Conservation (phyloP, 1,284 basidiomycete genomes). For the Laetiporus sulphureus region DNA sequence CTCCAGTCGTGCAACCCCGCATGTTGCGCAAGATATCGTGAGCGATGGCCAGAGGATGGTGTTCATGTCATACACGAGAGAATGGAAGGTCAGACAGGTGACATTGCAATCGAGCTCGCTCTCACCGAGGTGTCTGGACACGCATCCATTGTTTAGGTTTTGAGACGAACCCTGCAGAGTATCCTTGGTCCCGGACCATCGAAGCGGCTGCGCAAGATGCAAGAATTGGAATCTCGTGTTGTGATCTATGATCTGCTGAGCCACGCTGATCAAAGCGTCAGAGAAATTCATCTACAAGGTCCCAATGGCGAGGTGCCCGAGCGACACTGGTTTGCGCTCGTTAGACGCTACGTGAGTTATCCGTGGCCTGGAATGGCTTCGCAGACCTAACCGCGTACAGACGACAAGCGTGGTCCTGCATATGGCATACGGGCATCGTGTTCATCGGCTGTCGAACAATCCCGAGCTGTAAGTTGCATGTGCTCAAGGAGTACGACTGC, state of each 20-base stretch:
- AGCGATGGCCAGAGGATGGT: constrained; percentile 24
- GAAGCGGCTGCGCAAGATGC: constrained; percentile 17
- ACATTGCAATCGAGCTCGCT: neutral
- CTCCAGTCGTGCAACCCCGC: constrained; percentile 18
- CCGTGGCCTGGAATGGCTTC: neutral
- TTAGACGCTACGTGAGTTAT: constrained; percentile 22
- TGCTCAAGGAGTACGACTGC: neutral
- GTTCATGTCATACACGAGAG: constrained; percentile 23
- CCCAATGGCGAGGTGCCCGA: constrained; percentile 17
- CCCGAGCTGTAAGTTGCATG: constrained; percentile 2
- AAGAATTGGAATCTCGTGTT: constrained; percentile 23
- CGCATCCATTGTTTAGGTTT: neutral
- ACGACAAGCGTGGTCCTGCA: constrained; percentile 3
- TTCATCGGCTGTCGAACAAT: constrained; percentile 3
- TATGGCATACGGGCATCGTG: constrained; percentile 5
- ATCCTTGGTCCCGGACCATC: constrained; percentile 21
- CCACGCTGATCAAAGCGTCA: constrained; percentile 3
- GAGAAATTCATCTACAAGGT: neutral
- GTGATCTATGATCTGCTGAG: constrained; percentile 16
- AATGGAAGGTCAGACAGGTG: constrained; percentile 20
- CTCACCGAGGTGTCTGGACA: neutral
- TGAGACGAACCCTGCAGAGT: constrained; percentile 17
- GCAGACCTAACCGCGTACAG: neutral
- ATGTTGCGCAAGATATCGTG: constrained; percentile 26
- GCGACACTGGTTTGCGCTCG: constrained; percentile 22